Conservation (phyloP, 805 yeast species). For the Ogataea salicorniae region DNA sequence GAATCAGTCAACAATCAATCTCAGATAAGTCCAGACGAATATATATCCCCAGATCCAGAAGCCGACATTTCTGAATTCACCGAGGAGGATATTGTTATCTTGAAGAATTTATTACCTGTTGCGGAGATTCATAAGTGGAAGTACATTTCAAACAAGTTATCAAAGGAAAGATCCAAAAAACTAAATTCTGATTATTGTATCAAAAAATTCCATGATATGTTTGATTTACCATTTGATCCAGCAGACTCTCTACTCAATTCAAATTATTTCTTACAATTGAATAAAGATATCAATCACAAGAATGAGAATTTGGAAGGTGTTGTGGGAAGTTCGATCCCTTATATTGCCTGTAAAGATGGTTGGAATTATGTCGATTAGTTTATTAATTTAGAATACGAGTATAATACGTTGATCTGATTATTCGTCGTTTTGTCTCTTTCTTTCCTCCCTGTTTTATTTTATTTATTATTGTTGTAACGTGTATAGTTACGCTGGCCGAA, state of each 20-base stretch:
- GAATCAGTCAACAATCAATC: constrained; percentile 13
- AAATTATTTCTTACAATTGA: constrained; percentile 15
- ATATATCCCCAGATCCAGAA: constrained; percentile 23
- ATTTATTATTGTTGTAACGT: not conserved
- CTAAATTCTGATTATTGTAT: constrained; percentile 27
- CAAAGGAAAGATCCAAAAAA: constrained; percentile 28
- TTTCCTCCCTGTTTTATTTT: not conserved
- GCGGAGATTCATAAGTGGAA: constrained; percentile 34
- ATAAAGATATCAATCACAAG: constrained; percentile 4
- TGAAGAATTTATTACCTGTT: constrained; percentile 24
- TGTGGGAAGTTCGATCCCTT: constrained; percentile 30
- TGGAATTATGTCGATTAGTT: constrained; percentile 24
- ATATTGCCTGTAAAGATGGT: constrained; percentile 27
- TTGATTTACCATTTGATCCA: constrained; percentile 26
- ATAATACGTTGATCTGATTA: not conserved
- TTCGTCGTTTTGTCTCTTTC: not conserved
- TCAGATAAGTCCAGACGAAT: constrained; percentile 10
- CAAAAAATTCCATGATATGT: constrained; percentile 30
- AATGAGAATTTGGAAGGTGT: constrained; percentile 26
- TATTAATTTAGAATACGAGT: not conserved
- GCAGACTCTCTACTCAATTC: constrained; percentile 21
- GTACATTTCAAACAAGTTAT: constrained; percentile 25
- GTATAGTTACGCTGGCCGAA: too few species aligned
- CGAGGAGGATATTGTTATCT: constrained; percentile 26
- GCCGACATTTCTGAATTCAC: constrained; percentile 24